These are phyloP conservation scores for Coemansia sp. DNA, from an alignment of 192 early-diverging fungal genomes.

Conservation along the genomic window DNA sequence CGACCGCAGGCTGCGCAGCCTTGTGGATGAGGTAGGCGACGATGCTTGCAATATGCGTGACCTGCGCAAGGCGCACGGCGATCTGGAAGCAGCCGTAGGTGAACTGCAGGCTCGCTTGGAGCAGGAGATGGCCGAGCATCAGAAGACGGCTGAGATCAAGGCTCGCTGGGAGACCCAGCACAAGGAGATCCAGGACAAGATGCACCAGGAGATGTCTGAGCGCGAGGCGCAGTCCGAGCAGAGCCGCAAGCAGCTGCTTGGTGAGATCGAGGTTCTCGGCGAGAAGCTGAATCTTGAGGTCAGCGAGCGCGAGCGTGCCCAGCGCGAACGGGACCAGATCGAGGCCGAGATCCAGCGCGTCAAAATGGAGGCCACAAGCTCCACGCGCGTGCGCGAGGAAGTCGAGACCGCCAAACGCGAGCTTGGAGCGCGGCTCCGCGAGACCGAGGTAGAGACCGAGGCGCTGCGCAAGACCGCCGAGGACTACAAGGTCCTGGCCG, in stretches of 20 bases:
- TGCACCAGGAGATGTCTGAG: conserved; percentile 60
- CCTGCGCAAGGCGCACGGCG: conserved; percentile 64
- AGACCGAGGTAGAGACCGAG: conserved; percentile 66
- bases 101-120: conserved; percentile 67
- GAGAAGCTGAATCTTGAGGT: conserved; percentile 58
- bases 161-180: conserved; percentile 67
- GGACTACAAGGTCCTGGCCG: conserved; percentile 70
- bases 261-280: conserved; percentile 61
- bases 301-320: conserved; percentile 58
- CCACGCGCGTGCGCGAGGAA: conserved; percentile 65
- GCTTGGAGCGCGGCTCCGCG: conserved; percentile 55
- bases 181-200: conserved; percentile 63
- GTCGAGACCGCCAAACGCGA: conserved; percentile 65
- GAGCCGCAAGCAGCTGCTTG: conserved; percentile 62
- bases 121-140: conserved; percentile 59
- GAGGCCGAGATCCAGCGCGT: conserved; percentile 65
- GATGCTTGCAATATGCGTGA: conserved; percentile 73
- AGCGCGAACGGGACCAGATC: conserved; percentile 63
- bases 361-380: conserved; percentile 56
- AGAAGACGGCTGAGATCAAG: conserved; percentile 68
- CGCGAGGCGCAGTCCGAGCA: conserved; percentile 78
- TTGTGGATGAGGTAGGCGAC: conserved; percentile 64
- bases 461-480: conserved; percentile 44
- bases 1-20: conserved; percentile 57
- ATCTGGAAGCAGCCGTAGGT: conserved; percentile 61